Evolutionary conservation across 108 stramenopile species (phyloP), one percentile per base, ranked within the genome.

Genomic region (Nannochloropsis gaditana): DNA sequence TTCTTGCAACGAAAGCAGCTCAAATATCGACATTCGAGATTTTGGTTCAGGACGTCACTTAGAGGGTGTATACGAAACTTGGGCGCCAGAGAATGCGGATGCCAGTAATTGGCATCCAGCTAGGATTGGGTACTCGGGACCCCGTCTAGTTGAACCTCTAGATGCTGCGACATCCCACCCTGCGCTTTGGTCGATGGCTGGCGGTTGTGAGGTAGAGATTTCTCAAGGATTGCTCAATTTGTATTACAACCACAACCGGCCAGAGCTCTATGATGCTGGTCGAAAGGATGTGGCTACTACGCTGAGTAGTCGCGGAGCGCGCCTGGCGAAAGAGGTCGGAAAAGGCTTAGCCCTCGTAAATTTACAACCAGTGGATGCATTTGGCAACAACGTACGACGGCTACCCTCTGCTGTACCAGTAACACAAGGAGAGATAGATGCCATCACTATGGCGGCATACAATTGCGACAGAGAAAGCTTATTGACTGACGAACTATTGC

Each of bases 211-310:
- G 59, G 59, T 73, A n/a, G 59, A 73, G n/a, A 73, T 73, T 73
- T 15, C 59, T 15, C 59, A 15, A n/a, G 59, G 59, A n/a, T n/a
- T 73, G 15, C 59, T 73, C 59, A 8, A 73, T 8, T 15, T 73
- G 59, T 73, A 73, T 73, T 73, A 73, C 8, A 73, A 73, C 59
- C 59, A 73, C 6, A 73, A 73, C n/a, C 59, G 59, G 4, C 59
- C 59, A n/a, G 59, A 73, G 6, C 19, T 73, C 59, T 73, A 73
- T 73, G 59, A 6, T 15, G 59, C 59, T 15, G 59, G 59, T 73
- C 59, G 59, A n/a, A 73, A 73, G 59, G 59, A 73, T n/a, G 59
- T 73, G 4, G n/a, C 59, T n/a, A 73, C 59, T n/a, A 73, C 59
- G 19, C 59, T 73, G 19, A 73, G 59, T n/a, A 73, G 59, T n/a